Evolutionary conservation across 108 stramenopile genomes (phyloP), one percentile per base, ranked within the genome.

Genomic region (Poteriospumella lacustris): DNA sequence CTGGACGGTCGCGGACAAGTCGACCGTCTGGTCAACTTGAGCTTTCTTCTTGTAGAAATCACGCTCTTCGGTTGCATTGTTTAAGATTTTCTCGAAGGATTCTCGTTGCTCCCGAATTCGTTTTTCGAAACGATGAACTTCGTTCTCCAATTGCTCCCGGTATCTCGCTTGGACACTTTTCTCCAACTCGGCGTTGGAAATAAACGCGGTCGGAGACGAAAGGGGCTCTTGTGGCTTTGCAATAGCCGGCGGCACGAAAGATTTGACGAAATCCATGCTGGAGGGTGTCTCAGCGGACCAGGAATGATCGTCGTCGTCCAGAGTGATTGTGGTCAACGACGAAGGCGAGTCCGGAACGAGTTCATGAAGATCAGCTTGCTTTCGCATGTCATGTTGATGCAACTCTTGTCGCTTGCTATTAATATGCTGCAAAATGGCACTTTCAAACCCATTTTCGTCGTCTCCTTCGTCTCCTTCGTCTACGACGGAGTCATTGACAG

Each of bases 81-180:
- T n/a, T n/a, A n/a, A n/a, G n/a, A n/a, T n/a, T n/a, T n/a, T n/a
- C n/a, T n/a, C n/a, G n/a, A n/a, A n/a, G n/a, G n/a, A n/a, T n/a
- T n/a, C n/a, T n/a, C n/a, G n/a, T n/a, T n/a, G n/a, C n/a, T n/a
- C n/a, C n/a, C n/a, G n/a, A n/a, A n/a, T n/a, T n/a, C n/a, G n/a
- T n/a, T n/a, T n/a, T n/a, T n/a, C n/a, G n/a, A n/a, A n/a, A n/a
- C n/a, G n/a, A 64, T 64, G 9, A 34, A 64, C 28, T 64, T 64
- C 60, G 3, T 33, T 64, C 31, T 64, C 60, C 36, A 64, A 64
- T 24, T 64, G 60, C 36, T 64, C 60, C 5, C 60, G 15, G 36
- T 64, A 64, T 64, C 36, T 64, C 3, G 36, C 36, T 31, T 33
- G 15, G 5, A 64, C 60, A 34, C 36, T 64, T 34, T 64, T 64